These are phyloP conservation scores for Malassezia pachydermatis DNA, from an alignment of 1,284 basidiomycete species.

Conservation along the genomic window DNA sequence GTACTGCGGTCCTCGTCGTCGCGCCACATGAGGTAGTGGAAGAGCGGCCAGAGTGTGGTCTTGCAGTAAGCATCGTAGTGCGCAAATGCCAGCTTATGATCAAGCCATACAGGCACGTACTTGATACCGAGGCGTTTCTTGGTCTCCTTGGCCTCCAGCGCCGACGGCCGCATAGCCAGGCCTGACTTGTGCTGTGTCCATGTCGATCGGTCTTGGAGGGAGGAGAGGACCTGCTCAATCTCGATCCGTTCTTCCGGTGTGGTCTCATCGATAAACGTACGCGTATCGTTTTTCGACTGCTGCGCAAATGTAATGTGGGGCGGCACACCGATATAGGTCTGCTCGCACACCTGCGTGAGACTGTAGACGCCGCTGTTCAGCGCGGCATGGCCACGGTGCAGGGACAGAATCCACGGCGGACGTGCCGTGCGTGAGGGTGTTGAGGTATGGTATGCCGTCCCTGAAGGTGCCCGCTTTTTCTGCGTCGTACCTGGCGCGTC, in stretches of 20 bases:
- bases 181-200: constrained; percentile 33
- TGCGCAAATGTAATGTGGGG: constrained; percentile 61
- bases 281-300: constrained; percentile 33
- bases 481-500: constrained; percentile 21
- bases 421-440: not conserved
- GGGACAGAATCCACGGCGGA: constrained; percentile 63
- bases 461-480: too few relatives aligned
- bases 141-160: constrained; percentile 20
- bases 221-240: constrained; percentile 39
- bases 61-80: constrained; percentile 95
- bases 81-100: constrained; percentile 76
- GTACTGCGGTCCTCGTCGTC: constrained; percentile 57
- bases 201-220: constrained; percentile 33
- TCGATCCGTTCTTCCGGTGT: constrained; percentile 31
- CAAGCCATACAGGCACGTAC: constrained; percentile 84
- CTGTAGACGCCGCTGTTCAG: constrained; percentile 88
- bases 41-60: constrained; percentile 89
- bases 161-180: constrained; percentile 23
- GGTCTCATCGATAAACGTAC: constrained; percentile 32
- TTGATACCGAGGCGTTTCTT: constrained; percentile 46
- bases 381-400: constrained; percentile 81
- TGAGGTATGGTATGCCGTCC: too few relatives aligned
- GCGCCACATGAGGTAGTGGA: constrained; percentile 97
- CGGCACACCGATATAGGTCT: constrained; percentile 86
- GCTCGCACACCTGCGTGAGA: constrained; percentile 69